Conservation (phyloP, 768 basidiomycete genomes). For the Boletus tylopilopsis region DNA sequence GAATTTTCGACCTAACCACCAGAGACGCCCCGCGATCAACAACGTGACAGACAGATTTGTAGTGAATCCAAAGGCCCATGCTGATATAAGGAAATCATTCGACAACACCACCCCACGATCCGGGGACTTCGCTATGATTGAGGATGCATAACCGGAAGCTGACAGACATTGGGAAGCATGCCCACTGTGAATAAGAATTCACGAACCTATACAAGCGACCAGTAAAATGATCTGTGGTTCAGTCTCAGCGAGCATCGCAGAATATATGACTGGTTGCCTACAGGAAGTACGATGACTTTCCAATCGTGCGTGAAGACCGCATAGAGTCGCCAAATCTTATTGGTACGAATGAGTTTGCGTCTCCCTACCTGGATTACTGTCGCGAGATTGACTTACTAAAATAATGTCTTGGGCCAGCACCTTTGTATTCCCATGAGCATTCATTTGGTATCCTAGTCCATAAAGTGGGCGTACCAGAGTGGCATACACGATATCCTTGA, state of each 20-base stretch:
- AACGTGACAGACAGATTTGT: not conserved
- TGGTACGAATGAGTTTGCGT: not conserved
- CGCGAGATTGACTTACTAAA: not conserved
- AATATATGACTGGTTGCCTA: not conserved
- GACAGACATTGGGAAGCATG: not conserved
- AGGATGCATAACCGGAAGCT: not conserved
- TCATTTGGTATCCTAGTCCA: not conserved
- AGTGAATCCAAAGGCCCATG: not conserved
- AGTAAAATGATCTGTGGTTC: not conserved
- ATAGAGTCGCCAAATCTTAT: constrained; percentile 5
- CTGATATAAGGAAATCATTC: not conserved
- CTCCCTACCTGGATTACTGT: not conserved
- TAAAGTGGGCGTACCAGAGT: not conserved
- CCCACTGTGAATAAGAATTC: not conserved
- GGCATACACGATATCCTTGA: not conserved
- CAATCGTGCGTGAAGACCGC: not conserved
- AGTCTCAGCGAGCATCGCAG: not conserved
- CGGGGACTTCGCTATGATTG: not conserved
- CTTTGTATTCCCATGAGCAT: not conserved
- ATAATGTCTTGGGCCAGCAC: not conserved
- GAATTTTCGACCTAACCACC: not conserved
- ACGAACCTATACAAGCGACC: not conserved
- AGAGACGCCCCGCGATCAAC: not conserved
- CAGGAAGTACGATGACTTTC: constrained; percentile 1
- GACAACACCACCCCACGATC: not conserved